These are phyloP conservation scores for Capronia coronata DNA, from an alignment of 2,329 filamentous ascomycete genomes.

Conservation along the genomic window DNA sequence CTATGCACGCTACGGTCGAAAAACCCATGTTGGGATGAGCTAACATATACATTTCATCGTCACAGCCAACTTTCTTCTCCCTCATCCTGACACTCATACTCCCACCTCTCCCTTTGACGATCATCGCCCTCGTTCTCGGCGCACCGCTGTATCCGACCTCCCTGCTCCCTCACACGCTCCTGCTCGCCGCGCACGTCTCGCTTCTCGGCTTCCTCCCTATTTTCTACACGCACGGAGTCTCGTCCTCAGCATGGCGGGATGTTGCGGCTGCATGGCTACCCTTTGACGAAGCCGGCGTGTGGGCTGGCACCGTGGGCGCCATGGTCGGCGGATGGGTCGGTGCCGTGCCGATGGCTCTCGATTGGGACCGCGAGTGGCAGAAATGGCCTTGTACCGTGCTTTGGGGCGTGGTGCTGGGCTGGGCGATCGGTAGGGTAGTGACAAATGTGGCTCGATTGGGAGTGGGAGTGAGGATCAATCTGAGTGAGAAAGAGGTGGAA, in stretches of 20 bases:
- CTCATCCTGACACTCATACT: slow-evolving; percentile 52
- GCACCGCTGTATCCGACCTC: slow-evolving; percentile 68
- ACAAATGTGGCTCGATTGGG: slow-evolving; percentile 19
- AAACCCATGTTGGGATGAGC: too few species aligned
- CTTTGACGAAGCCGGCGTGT: slow-evolving; percentile 65
- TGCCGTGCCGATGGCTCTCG: slow-evolving; percentile 87
- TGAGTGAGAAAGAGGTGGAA: slow-evolving; percentile 25
- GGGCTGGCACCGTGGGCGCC: slow-evolving; percentile 72
- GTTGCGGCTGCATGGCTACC: slow-evolving; percentile 63
- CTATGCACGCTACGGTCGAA: too few species aligned
- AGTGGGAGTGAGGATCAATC: slow-evolving; percentile 26
- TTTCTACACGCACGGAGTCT: slow-evolving; percentile 78
- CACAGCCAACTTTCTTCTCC: slow-evolving; percentile 43
- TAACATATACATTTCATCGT: background rate
- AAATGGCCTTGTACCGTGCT: slow-evolving; percentile 92
- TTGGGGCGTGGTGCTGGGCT: slow-evolving; percentile 73
- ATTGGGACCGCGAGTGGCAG: slow-evolving; percentile 99
- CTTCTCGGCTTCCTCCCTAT: slow-evolving; percentile 71
- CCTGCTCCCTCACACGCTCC: slow-evolving; percentile 68
- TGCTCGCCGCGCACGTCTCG: slow-evolving; percentile 75
- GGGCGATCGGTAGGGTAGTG: slow-evolving; percentile 51
- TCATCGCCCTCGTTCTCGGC: slow-evolving; percentile 68
- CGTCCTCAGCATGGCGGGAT: slow-evolving; percentile 62
- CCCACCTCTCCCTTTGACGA: slow-evolving; percentile 52
- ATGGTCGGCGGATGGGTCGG: slow-evolving; percentile 83